Conservation (phyloP, 2,329 filamentous ascomycete genomes). For the Alternaria ventricosa region DNA sequence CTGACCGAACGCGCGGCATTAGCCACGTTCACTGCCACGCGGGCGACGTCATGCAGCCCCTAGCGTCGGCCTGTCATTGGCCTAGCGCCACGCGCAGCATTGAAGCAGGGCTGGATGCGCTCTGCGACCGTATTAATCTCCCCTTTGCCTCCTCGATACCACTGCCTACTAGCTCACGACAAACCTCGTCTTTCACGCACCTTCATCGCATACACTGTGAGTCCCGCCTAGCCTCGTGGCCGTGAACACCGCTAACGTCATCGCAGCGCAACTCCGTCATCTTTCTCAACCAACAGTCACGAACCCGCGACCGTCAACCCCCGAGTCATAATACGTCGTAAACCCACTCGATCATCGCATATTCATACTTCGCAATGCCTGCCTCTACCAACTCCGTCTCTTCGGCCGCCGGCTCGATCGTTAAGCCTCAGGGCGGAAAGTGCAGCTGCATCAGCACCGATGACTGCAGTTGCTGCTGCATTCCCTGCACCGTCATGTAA, state of each 20-base stretch:
- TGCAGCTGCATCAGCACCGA: slow-evolving; percentile 38
- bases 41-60: slow-evolving; percentile 29
- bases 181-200: not conserved
- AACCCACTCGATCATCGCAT: not conserved
- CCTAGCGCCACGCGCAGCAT: slow-evolving; percentile 18
- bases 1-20: not conserved
- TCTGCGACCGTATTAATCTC: slow-evolving; percentile 18
- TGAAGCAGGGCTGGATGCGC: slow-evolving; percentile 24
- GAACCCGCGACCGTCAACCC: not conserved
- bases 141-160: slow-evolving; percentile 7
- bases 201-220: not conserved
- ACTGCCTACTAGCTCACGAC: not conserved
- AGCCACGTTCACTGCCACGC: slow-evolving; percentile 27
- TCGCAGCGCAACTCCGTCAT: not conserved
- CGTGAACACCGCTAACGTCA: not conserved
- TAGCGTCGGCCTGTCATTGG: slow-evolving; percentile 20
- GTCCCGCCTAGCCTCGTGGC: not conserved
- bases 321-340: not conserved
- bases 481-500: slow-evolving; percentile 49
- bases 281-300: not conserved
- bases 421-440: slow-evolving; percentile 44
- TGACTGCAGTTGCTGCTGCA: slow-evolving; percentile 43
- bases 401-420: slow-evolving; percentile 40
- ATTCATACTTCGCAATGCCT: slow-evolving; percentile 32
- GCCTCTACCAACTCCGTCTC: slow-evolving; percentile 41